Evolutionary conservation across 306 rosid species (phyloP).

Genomic region (Casuarina cunninghamiana): DNA sequence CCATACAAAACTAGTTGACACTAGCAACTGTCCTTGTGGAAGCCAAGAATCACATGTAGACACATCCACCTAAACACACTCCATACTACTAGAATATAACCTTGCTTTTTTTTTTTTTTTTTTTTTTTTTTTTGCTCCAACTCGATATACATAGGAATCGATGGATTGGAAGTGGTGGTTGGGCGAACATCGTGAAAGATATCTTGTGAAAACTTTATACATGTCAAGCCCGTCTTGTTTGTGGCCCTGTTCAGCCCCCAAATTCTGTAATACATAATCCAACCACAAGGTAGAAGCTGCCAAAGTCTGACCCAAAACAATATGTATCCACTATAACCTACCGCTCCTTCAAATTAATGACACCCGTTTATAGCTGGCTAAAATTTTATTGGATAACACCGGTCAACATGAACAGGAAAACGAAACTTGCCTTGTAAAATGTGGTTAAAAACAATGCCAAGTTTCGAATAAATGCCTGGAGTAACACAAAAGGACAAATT

Average conservation of each 20-base stretch:
- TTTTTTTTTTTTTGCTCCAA: neutral
- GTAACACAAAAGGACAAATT: conserved; percentile 15
- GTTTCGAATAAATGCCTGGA: conserved; percentile 90
- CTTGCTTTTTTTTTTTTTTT: too few relatives aligned
- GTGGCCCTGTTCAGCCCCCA: neutral
- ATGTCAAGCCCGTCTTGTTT: neutral
- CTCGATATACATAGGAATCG: neutral
- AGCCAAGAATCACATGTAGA: neutral
- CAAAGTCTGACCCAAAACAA: neutral
- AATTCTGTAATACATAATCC: neutral
- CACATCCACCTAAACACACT: neutral
- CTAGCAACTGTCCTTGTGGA: neutral
- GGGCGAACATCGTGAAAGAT: too few relatives aligned
- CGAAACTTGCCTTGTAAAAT: conserved; percentile 64
- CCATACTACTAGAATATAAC: neutral
- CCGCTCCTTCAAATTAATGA: neutral
- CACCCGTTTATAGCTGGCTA: neutral
- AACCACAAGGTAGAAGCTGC: neutral
- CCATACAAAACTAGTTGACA: neutral
- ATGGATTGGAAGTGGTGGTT: too few relatives aligned
- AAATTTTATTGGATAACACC: neutral
- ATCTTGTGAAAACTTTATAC: neutral
- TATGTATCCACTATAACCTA: neutral
- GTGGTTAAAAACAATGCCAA: conserved; percentile 93
- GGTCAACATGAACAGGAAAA: neutral